phyloP scores from a whole-genome alignment of 495 filamentous ascomycete species.

The Apiosordaria backusii region DNA sequence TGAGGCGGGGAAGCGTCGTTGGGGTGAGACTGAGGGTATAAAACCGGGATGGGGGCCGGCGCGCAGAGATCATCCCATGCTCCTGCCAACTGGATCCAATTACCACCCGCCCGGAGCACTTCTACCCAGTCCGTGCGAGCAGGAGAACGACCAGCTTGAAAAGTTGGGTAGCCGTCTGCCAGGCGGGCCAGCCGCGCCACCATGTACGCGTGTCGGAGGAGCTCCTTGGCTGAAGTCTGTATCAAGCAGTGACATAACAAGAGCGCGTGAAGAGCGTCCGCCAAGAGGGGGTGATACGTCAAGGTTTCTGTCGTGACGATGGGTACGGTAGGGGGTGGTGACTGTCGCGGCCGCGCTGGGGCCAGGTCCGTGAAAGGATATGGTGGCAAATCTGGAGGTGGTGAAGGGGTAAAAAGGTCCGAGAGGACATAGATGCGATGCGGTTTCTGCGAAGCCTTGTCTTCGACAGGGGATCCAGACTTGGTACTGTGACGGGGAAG shows the following conservation, averaged over 20 bases:
- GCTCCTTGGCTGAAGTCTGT: constrained; percentile 69
- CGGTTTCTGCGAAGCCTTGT: constrained; percentile 4
- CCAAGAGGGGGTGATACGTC: constrained; percentile 74
- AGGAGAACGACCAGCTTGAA: constrained; percentile 67
- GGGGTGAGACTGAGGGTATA: constrained; percentile 13
- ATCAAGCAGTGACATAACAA: constrained; percentile 68
- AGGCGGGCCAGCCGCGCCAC: constrained; percentile 68
- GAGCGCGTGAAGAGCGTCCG: constrained; percentile 69
- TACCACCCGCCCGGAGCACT: constrained; percentile 58
- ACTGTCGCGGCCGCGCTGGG: constrained; percentile 28
- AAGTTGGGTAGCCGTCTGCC: constrained; percentile 74
- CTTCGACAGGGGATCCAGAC: not conserved
- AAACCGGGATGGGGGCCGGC: constrained; percentile 56
- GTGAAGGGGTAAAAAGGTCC: constrained; percentile 53
- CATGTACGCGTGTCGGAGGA: constrained; percentile 73
- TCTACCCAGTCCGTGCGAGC: constrained; percentile 77
- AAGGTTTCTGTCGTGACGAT: constrained; percentile 55
- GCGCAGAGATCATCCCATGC: constrained; percentile 70
- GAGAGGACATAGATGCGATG: constrained; percentile 47
- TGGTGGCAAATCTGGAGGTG: constrained; percentile 53
- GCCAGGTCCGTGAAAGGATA: constrained; percentile 37
- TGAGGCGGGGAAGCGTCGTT: constrained; percentile 2
- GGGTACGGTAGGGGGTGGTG: constrained; percentile 24
- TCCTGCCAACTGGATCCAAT: constrained; percentile 60
- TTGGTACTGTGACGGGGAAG: constrained; percentile 20